Evolutionary conservation across 805 yeast species (phyloP).

Genomic region (Suhomyces kilbournensis): DNA sequence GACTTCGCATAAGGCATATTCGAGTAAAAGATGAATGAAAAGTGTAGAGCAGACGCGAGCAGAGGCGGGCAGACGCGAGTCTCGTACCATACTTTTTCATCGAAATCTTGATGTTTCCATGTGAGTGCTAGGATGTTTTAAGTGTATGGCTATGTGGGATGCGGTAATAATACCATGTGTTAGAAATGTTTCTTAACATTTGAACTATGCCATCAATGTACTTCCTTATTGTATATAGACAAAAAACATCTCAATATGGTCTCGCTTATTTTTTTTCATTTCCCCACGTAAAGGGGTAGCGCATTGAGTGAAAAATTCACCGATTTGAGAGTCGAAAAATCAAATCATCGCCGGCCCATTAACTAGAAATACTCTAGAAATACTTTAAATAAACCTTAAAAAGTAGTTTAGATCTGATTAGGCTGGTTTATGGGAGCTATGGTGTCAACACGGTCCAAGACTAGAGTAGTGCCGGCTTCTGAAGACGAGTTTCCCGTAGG

Average conservation of each 20-base stretch:
- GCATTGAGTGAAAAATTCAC: constrained; percentile 6
- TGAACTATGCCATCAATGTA: no score
- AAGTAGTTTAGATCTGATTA: not conserved
- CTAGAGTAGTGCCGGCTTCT: not conserved
- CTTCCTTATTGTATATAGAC: not conserved
- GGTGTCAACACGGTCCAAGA: constrained; percentile 3
- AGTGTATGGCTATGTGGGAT: no score
- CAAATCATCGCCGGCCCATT: not conserved
- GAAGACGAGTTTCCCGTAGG: not conserved
- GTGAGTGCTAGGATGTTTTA: no score
- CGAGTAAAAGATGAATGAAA: no score
- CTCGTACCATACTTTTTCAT: no score
- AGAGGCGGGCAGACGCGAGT: no score
- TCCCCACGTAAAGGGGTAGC: constrained; percentile 5
- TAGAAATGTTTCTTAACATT: no score
- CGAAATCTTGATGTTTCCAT: no score
- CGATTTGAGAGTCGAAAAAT: not conserved
- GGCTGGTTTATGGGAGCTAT: not conserved
- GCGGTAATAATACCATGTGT: no score
- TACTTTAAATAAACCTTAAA: not conserved
- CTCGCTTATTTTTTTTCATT: not conserved
- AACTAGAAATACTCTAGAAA: not conserved
- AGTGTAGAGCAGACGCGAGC: no score
- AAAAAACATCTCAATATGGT: not conserved
- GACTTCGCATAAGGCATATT: no score